Evolutionary conservation across 2,329 filamentous ascomycete genomes (phyloP), one percentile per base, ranked within the genome.

Genomic region (Neonectria sp.): DNA sequence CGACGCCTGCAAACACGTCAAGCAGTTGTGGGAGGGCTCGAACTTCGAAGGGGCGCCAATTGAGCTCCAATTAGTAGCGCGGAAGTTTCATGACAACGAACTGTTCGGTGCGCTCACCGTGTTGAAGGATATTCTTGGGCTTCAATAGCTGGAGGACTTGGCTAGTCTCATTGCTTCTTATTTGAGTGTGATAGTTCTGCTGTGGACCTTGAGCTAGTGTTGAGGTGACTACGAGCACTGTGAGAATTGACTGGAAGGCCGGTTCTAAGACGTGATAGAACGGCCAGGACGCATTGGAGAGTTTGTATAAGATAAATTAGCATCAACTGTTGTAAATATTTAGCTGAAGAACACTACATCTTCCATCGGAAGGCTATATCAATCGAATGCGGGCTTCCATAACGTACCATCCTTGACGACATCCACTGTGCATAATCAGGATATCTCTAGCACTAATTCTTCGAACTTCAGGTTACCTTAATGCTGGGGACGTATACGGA

Each of bases 21-120:
- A 73, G 45, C 49, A 78, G 25, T 27, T 81, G 6, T 82, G 79
- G 80, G 75, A 74, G 6, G 68, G 70, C 17, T 71, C 74, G 0
- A 74, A 79, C 37, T 82, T 81, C 56, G 74, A 77, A 43, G 78
- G 78, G 0, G 78, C 79, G 0, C 80, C 80, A 1, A 60, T 81
- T 0, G 68, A 73, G 2, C 51, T 82, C n/a, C 79, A 82, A 69
- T 62, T 82, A 6, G 75, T 81, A 13, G 76, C 75, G 8, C 71
- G 76, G 0, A 80, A 77, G 61, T 73, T 79, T 56, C 73, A 80
- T 15, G 80, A 83, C 2, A 81, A 78, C 31, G 70, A 78, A 33
- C 65, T 82, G 0, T 81, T 81, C 65, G 75, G 69, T 15, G 79
- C 76, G 7, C 35, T 80, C 2, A 62, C 52, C 4, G 48, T 71